Evolutionary conservation across 108 stramenopile species (phyloP).

Genomic region (Cyclotella kingstonii): DNA sequence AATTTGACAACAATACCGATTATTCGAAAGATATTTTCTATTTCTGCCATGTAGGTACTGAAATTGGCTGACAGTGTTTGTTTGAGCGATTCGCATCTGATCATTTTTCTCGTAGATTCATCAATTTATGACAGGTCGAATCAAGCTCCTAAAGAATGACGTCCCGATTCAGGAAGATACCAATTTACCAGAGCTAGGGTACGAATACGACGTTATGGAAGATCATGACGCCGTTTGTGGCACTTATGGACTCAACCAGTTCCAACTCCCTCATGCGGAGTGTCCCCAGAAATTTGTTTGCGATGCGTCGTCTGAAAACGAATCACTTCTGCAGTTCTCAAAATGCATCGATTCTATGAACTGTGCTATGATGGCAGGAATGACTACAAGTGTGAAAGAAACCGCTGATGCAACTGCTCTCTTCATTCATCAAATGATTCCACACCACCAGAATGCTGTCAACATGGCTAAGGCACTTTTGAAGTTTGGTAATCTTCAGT

Average conservation of each 20-base stretch:
- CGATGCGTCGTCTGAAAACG: neutral
- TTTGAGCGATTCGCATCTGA: neutral
- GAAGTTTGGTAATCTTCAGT: constrained; percentile 43
- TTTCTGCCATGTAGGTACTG: constrained; percentile 82
- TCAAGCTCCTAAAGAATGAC: constrained; percentile 64
- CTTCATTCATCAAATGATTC: constrained; percentile 91
- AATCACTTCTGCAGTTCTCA: constrained; percentile 29
- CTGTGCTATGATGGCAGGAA: constrained; percentile 63
- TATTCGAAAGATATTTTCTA: constrained; percentile 82
- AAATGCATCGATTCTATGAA: constrained; percentile 69
- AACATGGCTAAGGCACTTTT: constrained; percentile 90
- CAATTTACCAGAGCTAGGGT: constrained; percentile 44
- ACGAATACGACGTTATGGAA: constrained; percentile 49
- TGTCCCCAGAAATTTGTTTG: constrained; percentile 63
- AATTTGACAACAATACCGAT: constrained; percentile 48
- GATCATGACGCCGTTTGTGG: constrained; percentile 72
- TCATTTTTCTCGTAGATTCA: constrained; percentile 44
- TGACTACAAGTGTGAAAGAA: constrained; percentile 48
- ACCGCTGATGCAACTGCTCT: constrained; percentile 29
- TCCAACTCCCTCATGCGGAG: constrained; percentile 47
- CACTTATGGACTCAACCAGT: constrained; percentile 54
- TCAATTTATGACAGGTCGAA: constrained; percentile 66
- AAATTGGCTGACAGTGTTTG: neutral
- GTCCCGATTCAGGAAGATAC: constrained; percentile 29
- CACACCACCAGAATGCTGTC: constrained; percentile 90